Conservation (phyloP, 169 alveolate genomes). For the Plasmodium vivax region DNA sequence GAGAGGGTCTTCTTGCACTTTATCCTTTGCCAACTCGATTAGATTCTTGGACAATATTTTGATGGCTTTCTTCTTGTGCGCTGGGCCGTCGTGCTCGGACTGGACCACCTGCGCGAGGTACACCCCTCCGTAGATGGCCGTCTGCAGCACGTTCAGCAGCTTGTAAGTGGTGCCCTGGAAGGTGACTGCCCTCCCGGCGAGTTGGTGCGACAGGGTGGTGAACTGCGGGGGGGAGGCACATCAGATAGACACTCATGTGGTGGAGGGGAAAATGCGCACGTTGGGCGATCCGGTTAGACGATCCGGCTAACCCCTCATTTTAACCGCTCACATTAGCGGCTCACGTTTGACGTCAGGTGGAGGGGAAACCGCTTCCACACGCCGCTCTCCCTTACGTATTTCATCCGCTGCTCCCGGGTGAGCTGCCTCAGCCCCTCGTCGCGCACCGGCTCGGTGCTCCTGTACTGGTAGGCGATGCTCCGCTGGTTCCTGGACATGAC, state of each 20-base stretch:
- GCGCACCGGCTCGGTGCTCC: neutral
- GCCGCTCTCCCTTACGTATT: slow-evolving; percentile 14
- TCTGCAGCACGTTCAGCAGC: slow-evolving; percentile 26
- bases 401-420: slow-evolving; percentile 34
- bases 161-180: slow-evolving; percentile 21
- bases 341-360: too few relatives aligned
- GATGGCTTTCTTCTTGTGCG: slow-evolving; percentile 42
- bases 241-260: too few relatives aligned
- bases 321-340: too few relatives aligned
- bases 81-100: too few relatives aligned
- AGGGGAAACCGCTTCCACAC: neutral
- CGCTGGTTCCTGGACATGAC: slow-evolving; percentile 49
- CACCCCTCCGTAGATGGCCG: slow-evolving; percentile 65
- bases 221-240: neutral
- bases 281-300: too few relatives aligned
- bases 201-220: neutral
- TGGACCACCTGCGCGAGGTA: slow-evolving; percentile 43
- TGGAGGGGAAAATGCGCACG: neutral
- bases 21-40: slow-evolving; percentile 54
- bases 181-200: slow-evolving; percentile 23
- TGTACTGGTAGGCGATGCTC: slow-evolving; percentile 24
- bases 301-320: neutral
- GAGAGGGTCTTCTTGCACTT: slow-evolving; percentile 57
- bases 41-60: slow-evolving; percentile 58
- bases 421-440: slow-evolving; percentile 3